These are phyloP conservation scores for Glebionis coronaria DNA, from an alignment of 129 eudicot species.

Conservation along the genomic window DNA sequence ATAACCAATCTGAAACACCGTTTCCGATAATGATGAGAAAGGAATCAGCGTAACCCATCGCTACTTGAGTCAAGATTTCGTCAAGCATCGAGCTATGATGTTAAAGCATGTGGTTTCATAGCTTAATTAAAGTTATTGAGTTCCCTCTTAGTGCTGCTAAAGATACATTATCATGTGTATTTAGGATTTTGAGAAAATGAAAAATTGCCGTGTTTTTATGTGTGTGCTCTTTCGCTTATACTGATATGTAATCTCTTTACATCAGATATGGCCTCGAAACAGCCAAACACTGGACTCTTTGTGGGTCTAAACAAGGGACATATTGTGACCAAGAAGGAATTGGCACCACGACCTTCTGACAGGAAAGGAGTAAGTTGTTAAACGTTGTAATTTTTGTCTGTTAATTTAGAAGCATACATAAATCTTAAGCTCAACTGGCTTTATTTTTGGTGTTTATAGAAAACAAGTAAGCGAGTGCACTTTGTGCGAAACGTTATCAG, in stretches of 20 bases:
- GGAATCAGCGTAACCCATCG: too few relatives aligned
- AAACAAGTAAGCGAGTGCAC: constrained; percentile 50
- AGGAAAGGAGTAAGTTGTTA: constrained; percentile 26
- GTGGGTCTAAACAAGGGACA: constrained; percentile 26
- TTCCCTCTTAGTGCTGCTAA: too few relatives aligned
- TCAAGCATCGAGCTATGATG: too few relatives aligned
- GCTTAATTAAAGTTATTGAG: too few relatives aligned
- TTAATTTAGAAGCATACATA: background rate
- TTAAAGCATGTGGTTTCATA: too few relatives aligned
- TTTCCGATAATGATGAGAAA: too few relatives aligned
- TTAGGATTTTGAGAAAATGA: background rate
- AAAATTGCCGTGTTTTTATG: background rate
- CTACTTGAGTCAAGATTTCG: too few relatives aligned
- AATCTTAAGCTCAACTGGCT: background rate
- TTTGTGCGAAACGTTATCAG: constrained; percentile 50
- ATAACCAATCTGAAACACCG: too few relatives aligned
- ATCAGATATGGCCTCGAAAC: constrained; percentile 26
- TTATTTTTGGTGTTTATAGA: constrained; percentile 18
- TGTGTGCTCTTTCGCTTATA: background rate
- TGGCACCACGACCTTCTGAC: constrained; percentile 32
- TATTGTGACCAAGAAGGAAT: too few relatives aligned
- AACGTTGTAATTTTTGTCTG: background rate
- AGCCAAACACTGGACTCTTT: constrained; percentile 30
- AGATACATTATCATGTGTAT: too few relatives aligned
- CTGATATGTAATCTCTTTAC: background rate